A percentile compares a stretch with the other conserved stretches of the same genome.
Conservation (phyloP, 73 alveolate genomes). For the Blepharisma japonicum region DNA sequence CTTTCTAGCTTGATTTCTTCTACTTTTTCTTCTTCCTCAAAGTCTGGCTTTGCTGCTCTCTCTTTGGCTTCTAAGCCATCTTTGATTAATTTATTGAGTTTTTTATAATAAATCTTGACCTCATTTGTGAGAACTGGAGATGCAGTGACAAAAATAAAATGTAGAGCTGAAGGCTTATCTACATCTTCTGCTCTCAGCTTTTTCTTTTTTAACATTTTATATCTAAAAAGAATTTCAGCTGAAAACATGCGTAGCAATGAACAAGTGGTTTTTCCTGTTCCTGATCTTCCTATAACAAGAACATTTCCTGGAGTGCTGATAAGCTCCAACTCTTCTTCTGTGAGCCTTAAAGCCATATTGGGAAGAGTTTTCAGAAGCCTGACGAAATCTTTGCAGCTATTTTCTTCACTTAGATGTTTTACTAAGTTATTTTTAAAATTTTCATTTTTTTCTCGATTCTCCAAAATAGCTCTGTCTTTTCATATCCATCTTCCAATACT, state of each 20-base stretch:
- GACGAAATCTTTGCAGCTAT: slow-evolving; percentile 22
- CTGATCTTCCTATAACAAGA: slow-evolving; percentile 82
- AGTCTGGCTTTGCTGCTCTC: neutral
- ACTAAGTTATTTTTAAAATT: neutral
- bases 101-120: slow-evolving; percentile 69
- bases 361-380: slow-evolving; percentile 44
- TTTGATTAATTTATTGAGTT: slow-evolving; percentile 46
- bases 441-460: neutral
- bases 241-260: slow-evolving; percentile 70
- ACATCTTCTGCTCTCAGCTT: slow-evolving; percentile 46
- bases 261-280: slow-evolving; percentile 89
- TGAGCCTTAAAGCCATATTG: slow-evolving; percentile 42
- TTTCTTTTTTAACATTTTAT: slow-evolving; percentile 28
- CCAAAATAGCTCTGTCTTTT: neutral
- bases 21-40: neutral
- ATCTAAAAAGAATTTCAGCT: slow-evolving; percentile 60
- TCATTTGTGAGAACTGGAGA: slow-evolving; percentile 85
- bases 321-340: slow-evolving; percentile 55
- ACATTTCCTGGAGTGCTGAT: slow-evolving; percentile 62
- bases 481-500: neutral
- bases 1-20: neutral
- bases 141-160: slow-evolving; percentile 71
- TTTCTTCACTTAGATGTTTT: neutral
- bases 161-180: slow-evolving; percentile 46
- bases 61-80: slow-evolving; percentile 50